Base-by-base conservation (phyloP, 2,329 filamentous ascomycete genomes). In the Arachnopeziza araneosa region DNA sequence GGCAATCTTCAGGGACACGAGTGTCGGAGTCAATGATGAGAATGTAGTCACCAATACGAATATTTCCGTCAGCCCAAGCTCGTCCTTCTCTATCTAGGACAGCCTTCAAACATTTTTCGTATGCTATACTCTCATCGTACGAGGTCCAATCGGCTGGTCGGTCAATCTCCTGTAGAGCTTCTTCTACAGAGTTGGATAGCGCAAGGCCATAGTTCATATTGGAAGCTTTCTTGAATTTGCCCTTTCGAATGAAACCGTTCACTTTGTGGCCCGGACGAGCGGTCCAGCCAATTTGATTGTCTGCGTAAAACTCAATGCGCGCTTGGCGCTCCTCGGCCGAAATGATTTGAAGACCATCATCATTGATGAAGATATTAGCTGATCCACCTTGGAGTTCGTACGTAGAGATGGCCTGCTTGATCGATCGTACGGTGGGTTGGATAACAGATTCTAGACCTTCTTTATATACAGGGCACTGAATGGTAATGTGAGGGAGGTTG, bases 41-140 rank as follows among this genome's bases (percentile, higher is more conserved):
- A 62, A 93, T 90, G 73, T 91, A 93, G 75, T 96, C 91, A 56
- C 91, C 91, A 22, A 96, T 79, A 53, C 91, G 89, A 67, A 96
- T 88, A 73, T 95, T 92, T 63, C 91, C 91, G 70, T 91, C 90
- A 21, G 90, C 90, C 88, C 88, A 90, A 22, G 88, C 88, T 22
- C 86, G 83, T 9, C 86, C 84, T 59, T 89, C 79, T 55, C 86
- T 83, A 50, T 85, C 80, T 32, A 92, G 78, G 19, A 88, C 83
- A 58, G 87, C 81, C 65, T 83, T 81, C 49, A 93, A 79, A 59
- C 83, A 80, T 67, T 79, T 74, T 72, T 87, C 81, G 69, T 91
- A 91, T 0, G 84, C 85, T 59, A 79, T 75, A 2, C 82, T 82
- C 72, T 91, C 88, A 60, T 90, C 84, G 53, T 82, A 79, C 67